phyloP scores from a whole-genome alignment of 129 eudicot genomes.

The Chrysanthemum seticuspe region DNA sequence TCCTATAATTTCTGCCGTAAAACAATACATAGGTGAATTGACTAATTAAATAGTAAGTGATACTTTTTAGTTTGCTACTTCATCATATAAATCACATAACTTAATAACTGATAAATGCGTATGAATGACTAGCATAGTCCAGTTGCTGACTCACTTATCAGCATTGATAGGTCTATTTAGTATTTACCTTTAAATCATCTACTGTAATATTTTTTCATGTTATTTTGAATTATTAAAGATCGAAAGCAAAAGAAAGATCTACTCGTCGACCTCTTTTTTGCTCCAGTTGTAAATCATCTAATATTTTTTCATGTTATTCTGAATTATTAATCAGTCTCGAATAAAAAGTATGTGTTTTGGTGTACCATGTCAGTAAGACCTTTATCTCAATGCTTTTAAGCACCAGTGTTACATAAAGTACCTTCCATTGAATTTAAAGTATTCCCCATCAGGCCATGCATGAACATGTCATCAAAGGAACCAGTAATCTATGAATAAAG shows the following conservation, averaged over 20 bases:
- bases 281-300: neutral
- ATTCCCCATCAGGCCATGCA: neutral
- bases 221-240: constrained; percentile 13
- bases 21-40: neutral
- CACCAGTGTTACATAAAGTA: constrained; percentile 6
- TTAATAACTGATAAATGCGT: neutral
- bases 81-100: constrained; percentile 17
- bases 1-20: no score
- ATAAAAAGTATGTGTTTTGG: neutral
- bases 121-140: constrained; percentile 11
- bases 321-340: no score
- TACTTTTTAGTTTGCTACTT: neutral
- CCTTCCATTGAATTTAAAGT: constrained; percentile 5
- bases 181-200: neutral
- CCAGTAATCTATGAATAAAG: neutral
- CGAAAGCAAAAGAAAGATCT: constrained; percentile 26
- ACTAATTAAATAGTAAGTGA: constrained; percentile 1
- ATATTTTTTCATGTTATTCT: no score
- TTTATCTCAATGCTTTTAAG: constrained; percentile 3
- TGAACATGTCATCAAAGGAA: constrained; percentile 2
- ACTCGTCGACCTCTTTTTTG: neutral
- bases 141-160: constrained; percentile 4
- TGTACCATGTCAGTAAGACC: neutral
- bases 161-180: no score
- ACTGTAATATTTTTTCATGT: neutral